Evolutionary conservation across 345 rosid species (phyloP).

Genomic region (Pseudoturritis turrita): DNA sequence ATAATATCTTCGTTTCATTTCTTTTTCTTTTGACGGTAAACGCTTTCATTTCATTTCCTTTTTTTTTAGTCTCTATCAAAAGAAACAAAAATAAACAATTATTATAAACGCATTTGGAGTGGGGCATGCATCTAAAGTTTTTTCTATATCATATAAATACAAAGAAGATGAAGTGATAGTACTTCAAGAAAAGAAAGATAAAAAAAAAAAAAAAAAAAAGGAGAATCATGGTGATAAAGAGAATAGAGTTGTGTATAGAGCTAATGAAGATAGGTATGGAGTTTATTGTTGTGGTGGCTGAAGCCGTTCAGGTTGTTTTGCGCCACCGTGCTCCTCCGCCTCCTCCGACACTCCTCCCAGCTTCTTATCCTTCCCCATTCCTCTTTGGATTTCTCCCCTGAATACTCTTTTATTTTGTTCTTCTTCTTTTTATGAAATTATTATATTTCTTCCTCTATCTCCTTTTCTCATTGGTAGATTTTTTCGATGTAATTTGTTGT

Average conservation of each 20-base stretch:
- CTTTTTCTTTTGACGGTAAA: neutral
- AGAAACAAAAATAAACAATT: neutral
- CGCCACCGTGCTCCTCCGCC: conserved; percentile 30
- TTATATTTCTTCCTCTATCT: no score
- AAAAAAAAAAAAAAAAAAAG: neutral
- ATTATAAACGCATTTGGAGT: neutral
- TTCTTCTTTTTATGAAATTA: neutral
- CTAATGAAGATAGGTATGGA: conserved; percentile 43
- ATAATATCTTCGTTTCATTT: neutral
- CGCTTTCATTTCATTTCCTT: neutral
- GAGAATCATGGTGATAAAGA: conserved; percentile 43
- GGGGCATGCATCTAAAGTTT: neutral
- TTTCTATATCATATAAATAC: neutral
- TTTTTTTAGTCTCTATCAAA: neutral
- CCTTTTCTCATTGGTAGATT: neutral
- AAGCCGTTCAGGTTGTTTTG: conserved; percentile 31
- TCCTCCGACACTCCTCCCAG: conserved; percentile 7
- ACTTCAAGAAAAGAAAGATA: neutral
- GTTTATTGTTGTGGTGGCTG: conserved; percentile 44
- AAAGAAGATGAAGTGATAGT: conserved; percentile 18
- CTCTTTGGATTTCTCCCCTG: conserved; percentile 29
- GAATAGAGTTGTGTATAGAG: conserved; percentile 42
- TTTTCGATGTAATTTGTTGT: conserved; percentile 3
- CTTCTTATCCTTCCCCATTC: conserved; percentile 28
- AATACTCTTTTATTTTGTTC: neutral